Conservation (phyloP, 352 stramenopile species). For the Globisporangium paddicum region DNA sequence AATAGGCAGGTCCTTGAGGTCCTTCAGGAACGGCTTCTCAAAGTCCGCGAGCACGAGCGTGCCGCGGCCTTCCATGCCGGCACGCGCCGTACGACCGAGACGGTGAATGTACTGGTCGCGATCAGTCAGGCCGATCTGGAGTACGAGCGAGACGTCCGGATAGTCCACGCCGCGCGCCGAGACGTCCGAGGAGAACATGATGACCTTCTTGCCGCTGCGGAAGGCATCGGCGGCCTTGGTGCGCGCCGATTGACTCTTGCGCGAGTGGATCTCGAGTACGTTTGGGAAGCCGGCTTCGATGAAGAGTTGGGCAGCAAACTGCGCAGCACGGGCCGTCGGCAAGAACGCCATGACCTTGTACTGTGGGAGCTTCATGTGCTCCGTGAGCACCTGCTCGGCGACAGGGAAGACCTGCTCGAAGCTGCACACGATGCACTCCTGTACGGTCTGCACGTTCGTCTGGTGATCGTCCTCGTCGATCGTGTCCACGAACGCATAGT, state of each 20-base stretch:
- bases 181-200: conserved; percentile 95
- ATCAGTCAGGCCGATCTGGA: conserved; percentile 83
- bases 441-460: conserved; percentile 86
- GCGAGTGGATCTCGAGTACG: conserved; percentile 95
- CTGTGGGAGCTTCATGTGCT: conserved; percentile 56
- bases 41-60: conserved; percentile 85
- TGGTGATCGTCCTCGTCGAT: conserved; percentile 90
- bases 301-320: conserved; percentile 91
- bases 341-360: conserved; percentile 98
- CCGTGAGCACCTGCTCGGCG: conserved; percentile 63
- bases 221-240: conserved; percentile 89
- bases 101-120: conserved; percentile 95
- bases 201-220: conserved; percentile 73
- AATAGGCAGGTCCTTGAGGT: conserved; percentile 71
- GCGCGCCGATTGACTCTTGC: conserved; percentile 90
- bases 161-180: conserved; percentile 95
- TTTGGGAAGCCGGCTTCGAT: conserved; percentile 53
- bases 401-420: conserved; percentile 66
- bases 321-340: conserved; percentile 82
- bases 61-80: conserved; percentile 82
- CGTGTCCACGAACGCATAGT: conserved; percentile 92
- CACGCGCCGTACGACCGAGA: conserved; percentile 91
- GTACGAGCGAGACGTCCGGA: conserved; percentile 89
- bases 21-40: conserved; percentile 66
- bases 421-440: conserved; percentile 75